Base-by-base conservation (phyloP, 2,329 filamentous ascomycete genomes). In the Fusarium papillatum region DNA sequence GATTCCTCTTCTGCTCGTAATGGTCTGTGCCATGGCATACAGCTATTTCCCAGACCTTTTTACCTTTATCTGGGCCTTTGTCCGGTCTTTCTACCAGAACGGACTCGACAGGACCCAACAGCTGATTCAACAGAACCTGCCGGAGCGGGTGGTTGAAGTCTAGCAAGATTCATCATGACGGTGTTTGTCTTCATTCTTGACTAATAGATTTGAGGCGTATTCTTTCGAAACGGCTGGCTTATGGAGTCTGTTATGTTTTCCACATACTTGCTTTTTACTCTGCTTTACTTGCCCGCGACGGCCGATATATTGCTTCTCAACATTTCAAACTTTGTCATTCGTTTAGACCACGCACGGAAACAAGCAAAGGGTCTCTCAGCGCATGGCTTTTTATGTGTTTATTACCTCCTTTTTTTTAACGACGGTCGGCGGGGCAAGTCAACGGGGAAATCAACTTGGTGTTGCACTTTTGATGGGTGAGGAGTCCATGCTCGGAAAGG, bases 21-120 rank as follows among this genome's bases (percentile, higher is more conserved):
- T 89, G 80, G 78, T 89, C 61, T 85, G 85, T 73, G 86, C 87
- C 41, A 88, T 88, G 85, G 81, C 88, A 29, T 89, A 87, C 79
- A 88, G 84, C 78, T 86, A 86, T 62, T 84, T 90, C 38, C 89
- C 90, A 2, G 86, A 88, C 64, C 84, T 89, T 10, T 84, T 85
- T 65, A 78, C 81, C 6, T 81, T 85, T 43, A 71, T 81, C 8
- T 84, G 79, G 78, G 80, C 81, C 31, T 84, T 84, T 38, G 72
- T 79, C 38, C 82, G 81, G 36, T 81, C 83, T 19, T 74, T 84
- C 43, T 74, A 80, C 19, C 80, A 82, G 46, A 79, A 78, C 46
- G 81, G 81, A 61, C 74, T 80, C n/a, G 71, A 67, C 34, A 79
- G 71, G 65, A 80, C 77, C 29, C 75, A 80, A 36, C 77, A 83